A percentile compares a stretch with the other conserved stretches of the same genome.
Conservation (phyloP, 345 rosid species). For the Rhizophora mangle region DNA sequence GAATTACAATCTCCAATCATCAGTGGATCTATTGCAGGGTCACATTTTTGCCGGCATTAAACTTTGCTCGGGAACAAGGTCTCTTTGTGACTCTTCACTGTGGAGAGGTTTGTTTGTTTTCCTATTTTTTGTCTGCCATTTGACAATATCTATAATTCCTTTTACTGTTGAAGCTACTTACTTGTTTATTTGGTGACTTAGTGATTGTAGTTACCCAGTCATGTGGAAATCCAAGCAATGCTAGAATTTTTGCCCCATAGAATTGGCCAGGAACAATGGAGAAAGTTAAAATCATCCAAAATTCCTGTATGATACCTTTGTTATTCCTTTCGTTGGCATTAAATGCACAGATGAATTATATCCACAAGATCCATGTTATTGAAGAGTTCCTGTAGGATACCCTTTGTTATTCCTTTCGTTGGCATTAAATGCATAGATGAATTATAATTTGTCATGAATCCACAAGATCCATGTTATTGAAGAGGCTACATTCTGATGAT, state of each 20-base stretch:
- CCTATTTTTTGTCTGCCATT: neutral
- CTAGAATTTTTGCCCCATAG: constrained; percentile 81
- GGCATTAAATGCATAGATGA: too few species aligned
- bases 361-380: neutral
- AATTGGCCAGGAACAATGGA: constrained; percentile 74
- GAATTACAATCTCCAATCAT: constrained; percentile 2
- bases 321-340: constrained; percentile 1
- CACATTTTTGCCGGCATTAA: constrained; percentile 78
- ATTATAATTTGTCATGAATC: too few species aligned
- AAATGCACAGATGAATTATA: neutral
- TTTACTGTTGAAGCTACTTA: constrained; percentile 18
- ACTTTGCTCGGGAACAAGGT: constrained; percentile 72
- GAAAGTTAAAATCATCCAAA: constrained; percentile 50
- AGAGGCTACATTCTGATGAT: neutral
- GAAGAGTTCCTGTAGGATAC: too few species aligned
- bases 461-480: too few species aligned
- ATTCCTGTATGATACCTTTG: constrained; percentile 52
- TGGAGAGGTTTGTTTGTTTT: constrained; percentile 68
- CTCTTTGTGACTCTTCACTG: constrained; percentile 84
- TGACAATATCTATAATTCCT: neutral
- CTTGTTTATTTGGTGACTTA: constrained; percentile 44
- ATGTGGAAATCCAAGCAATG: constrained; percentile 75
- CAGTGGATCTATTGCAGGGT: constrained; percentile 43
- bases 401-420: too few species aligned
- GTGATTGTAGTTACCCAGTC: constrained; percentile 84